Evolutionary conservation across 2,329 filamentous ascomycete species (phyloP).

Genomic region (Claviceps sp.): DNA sequence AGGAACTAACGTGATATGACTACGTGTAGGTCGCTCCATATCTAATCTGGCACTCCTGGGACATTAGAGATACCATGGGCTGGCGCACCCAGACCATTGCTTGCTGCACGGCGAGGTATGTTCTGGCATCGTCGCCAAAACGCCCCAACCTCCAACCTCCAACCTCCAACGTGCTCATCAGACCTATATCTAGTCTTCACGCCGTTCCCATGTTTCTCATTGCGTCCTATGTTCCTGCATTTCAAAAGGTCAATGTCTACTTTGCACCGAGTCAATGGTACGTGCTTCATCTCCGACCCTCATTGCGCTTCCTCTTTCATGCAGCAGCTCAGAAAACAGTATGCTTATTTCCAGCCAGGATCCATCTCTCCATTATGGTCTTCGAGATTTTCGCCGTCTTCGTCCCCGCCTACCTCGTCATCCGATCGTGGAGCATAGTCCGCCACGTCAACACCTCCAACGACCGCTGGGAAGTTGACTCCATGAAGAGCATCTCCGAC

Average conservation of each 20-base stretch:
- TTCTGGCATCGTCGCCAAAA: not conserved
- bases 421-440: conserved; percentile 22
- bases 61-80: conserved; percentile 48
- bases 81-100: conserved; percentile 51
- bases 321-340: not conserved
- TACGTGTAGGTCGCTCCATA: conserved; percentile 35
- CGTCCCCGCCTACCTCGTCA: conserved; percentile 44
- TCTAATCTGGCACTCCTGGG: conserved; percentile 44
- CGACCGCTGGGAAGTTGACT: conserved; percentile 8
- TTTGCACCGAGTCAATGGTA: conserved; percentile 48
- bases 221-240: conserved; percentile 35
- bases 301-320: conserved; percentile 11
- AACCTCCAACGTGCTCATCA: too few relatives aligned
- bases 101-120: conserved; percentile 29
- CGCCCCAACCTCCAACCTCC: too few relatives aligned
- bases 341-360: conserved; percentile 9
- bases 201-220: conserved; percentile 53
- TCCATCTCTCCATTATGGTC: conserved; percentile 41
- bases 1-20: too few relatives aligned
- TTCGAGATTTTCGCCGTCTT: conserved; percentile 49
- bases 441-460: conserved; percentile 13
- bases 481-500: not conserved
- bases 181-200: conserved; percentile 30
- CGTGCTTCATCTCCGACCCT: conserved; percentile 33
- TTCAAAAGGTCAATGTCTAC: conserved; percentile 36